Percentiles rank a stretch among this genome's conserved stretches.
Conservation (phyloP, 176 grass and related monocot species). For the Oryza glumipatula region DNA sequence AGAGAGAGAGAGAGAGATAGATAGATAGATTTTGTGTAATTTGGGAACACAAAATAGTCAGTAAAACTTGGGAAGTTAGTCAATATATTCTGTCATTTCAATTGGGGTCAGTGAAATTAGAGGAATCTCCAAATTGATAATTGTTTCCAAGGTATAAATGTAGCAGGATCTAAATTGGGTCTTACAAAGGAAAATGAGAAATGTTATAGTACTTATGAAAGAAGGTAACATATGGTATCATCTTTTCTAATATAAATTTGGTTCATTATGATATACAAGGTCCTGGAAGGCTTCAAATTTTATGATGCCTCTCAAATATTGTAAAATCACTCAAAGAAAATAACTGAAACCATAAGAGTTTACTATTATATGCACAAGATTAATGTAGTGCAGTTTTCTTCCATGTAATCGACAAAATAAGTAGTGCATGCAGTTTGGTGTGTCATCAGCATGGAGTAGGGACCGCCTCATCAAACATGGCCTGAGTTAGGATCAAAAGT, state of each 20-base stretch:
- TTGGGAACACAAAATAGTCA: neutral
- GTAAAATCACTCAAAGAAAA: neutral
- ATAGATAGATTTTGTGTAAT: neutral
- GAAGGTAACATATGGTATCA: too few species aligned
- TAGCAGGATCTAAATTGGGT: too few species aligned
- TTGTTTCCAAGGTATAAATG: neutral
- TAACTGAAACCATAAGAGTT: neutral
- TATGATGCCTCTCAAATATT: too few species aligned
- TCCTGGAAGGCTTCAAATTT: too few species aligned
- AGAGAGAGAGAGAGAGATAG: neutral
- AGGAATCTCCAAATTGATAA: neutral
- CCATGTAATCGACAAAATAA: neutral
- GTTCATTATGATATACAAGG: too few species aligned
- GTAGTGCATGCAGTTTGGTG: neutral
- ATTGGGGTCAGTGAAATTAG: neutral
- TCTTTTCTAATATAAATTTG: too few species aligned
- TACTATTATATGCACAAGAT: neutral
- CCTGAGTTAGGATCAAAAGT: conserved; percentile 6
- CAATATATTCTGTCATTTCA: neutral
- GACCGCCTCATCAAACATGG: neutral
- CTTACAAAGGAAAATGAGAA: too few species aligned
- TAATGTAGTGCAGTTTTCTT: neutral
- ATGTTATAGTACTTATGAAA: too few species aligned
- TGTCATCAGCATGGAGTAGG: neutral
- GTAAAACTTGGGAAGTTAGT: neutral